phyloP scores from a whole-genome alignment of 805 yeast genomes.

The Saturnispora besseyi region DNA sequence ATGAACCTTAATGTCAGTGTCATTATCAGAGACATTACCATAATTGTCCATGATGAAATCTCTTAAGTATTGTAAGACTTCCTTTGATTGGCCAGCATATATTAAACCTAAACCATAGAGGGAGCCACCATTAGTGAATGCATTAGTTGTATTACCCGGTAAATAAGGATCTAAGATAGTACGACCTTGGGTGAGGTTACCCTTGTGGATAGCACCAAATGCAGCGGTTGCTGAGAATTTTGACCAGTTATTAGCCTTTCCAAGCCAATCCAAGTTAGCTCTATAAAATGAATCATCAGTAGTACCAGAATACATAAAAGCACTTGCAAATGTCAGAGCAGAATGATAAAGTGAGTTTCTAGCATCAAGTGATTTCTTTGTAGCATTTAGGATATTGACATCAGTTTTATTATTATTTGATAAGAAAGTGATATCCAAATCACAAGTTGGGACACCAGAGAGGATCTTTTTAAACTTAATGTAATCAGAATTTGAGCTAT shows the following conservation, averaged over 20 bases:
- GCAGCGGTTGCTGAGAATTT: conserved; percentile 98
- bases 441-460: conserved; percentile 91
- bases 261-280: conserved; percentile 88
- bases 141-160: conserved; percentile 71
- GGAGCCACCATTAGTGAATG: conserved; percentile 93
- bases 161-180: conserved; percentile 82
- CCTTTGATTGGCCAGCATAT: conserved; percentile 93
- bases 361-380: conserved; percentile 78
- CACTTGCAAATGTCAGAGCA: conserved; percentile 90
- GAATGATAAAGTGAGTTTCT: conserved; percentile 91
- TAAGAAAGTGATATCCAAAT: conserved; percentile 80
- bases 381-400: conserved; percentile 65
- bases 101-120: conserved; percentile 87
- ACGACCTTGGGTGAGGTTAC: conserved; percentile 86
- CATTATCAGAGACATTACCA: conserved; percentile 33
- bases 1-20: conserved; percentile 76
- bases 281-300: conserved; percentile 90
- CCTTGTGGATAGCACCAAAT: conserved; percentile 92
- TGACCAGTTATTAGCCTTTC: conserved; percentile 97
- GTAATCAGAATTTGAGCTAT: conserved; percentile 20
- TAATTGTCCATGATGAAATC: conserved; percentile 57
- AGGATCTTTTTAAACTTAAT: conserved; percentile 50
- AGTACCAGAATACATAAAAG: conserved; percentile 93
- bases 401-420: conserved; percentile 85
- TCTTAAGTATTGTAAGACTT: conserved; percentile 70